Evolutionary conservation across 768 basidiomycete species (phyloP).

Genomic region (Erythrobasidium yunnanense): DNA sequence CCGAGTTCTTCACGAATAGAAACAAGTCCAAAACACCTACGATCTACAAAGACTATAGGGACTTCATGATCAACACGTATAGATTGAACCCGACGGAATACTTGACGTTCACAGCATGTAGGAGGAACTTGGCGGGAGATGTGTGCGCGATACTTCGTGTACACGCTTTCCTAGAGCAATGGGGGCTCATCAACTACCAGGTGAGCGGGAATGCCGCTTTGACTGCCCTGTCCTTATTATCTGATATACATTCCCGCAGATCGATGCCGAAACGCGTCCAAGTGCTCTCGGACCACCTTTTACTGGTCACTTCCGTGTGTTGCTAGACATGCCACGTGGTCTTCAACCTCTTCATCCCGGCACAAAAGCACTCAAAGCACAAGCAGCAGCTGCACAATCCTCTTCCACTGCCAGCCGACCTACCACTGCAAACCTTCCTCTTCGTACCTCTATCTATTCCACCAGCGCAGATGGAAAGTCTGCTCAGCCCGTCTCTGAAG

Average conservation of each 20-base stretch:
- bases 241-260: neutral
- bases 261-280: slow-evolving; percentile 63
- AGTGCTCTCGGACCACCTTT: slow-evolving; percentile 91
- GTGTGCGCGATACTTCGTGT: slow-evolving; percentile 98
- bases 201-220: slow-evolving; percentile 43
- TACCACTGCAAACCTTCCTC: slow-evolving; percentile 1
- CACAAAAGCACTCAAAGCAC: slow-evolving; percentile 43
- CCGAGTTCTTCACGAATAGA: slow-evolving; percentile 94
- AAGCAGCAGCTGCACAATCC: slow-evolving; percentile 41
- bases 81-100: slow-evolving; percentile 87
- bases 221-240: neutral
- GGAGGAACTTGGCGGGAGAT: slow-evolving; percentile 91
- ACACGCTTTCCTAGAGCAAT: slow-evolving; percentile 95
- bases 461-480: neutral
- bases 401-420: neutral
- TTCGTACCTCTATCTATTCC: slow-evolving; percentile 20
- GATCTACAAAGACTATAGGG: slow-evolving; percentile 97
- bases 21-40: slow-evolving; percentile 91
- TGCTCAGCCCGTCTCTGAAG: slow-evolving; percentile 13
- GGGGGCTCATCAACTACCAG: slow-evolving; percentile 98
- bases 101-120: slow-evolving; percentile 89
- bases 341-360: slow-evolving; percentile 71
- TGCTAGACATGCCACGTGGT: slow-evolving; percentile 91
- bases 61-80: slow-evolving; percentile 99
- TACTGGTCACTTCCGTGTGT: slow-evolving; percentile 96